These are phyloP conservation scores for Lentinula raphanica DNA, from an alignment of 768 basidiomycete species.

Conservation along the genomic window DNA sequence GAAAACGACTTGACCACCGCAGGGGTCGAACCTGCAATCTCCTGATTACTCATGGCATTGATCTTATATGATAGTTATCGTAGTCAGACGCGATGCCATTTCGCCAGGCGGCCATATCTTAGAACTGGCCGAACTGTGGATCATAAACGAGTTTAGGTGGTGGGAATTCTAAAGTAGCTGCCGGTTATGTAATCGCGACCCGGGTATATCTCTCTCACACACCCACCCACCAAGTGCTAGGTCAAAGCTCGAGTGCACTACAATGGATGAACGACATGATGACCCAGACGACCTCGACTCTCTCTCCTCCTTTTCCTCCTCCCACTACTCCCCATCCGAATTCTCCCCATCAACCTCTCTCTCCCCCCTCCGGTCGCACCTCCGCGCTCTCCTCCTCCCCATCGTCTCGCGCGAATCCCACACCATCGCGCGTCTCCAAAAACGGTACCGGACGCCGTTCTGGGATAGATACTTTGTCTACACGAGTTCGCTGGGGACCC, in stretches of 20 bases:
- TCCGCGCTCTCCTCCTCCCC: not conserved
- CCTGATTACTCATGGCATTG: no score
- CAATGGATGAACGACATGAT: not conserved
- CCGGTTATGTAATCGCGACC: no score
- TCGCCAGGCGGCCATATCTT: constrained; percentile 88
- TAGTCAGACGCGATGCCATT: constrained; percentile 95
- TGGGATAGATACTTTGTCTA: constrained; percentile 83
- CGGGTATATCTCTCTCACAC: no score
- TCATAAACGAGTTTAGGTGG: no score
- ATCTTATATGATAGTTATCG: no score
- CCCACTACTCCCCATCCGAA: not conserved
- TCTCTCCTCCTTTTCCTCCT: not conserved
- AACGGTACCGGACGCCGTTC: constrained; percentile 54
- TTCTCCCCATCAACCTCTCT: not conserved
- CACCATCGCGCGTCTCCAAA: constrained; percentile 24
- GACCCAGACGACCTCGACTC: not conserved
- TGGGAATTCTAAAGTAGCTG: no score
- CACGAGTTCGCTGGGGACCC: constrained; percentile 73
- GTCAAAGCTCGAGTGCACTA: not conserved
- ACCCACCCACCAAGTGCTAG: no score
- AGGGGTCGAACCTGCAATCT: constrained; percentile 93
- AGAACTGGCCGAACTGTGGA: no score
- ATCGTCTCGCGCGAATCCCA: constrained; percentile 4
- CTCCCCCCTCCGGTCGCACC: not conserved
- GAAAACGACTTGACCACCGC: constrained; percentile 88